These are phyloP conservation scores for Myrica gale DNA, from an alignment of 306 rosid genomes.

Conservation along the genomic window DNA sequence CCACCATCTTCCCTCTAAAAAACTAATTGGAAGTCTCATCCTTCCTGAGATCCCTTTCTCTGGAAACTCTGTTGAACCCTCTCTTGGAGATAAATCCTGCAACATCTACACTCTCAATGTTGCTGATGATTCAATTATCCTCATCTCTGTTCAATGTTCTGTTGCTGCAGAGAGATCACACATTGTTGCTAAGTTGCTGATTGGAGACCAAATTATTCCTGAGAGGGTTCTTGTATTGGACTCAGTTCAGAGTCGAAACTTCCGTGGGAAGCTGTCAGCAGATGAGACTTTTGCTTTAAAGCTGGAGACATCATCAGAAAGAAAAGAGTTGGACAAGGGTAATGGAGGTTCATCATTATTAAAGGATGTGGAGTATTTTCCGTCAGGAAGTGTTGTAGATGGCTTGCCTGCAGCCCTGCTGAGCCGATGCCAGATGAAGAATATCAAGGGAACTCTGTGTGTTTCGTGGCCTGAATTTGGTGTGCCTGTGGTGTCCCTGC, in stretches of 20 bases:
- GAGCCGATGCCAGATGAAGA: conserved; percentile 55
- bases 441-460: conserved; percentile 58
- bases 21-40: conserved; percentile 57
- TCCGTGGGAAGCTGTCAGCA: conserved; percentile 55
- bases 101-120: conserved; percentile 41
- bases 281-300: conserved; percentile 59
- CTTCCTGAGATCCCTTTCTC: conserved; percentile 61
- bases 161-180: conserved; percentile 50
- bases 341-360: conserved; percentile 29
- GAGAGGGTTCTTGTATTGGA: conserved; percentile 55
- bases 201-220: conserved; percentile 44
- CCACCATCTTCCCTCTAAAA: conserved; percentile 35
- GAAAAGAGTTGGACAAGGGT: conserved; percentile 22
- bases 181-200: conserved; percentile 45
- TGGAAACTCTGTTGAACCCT: conserved; percentile 43
- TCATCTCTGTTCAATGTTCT: conserved; percentile 43
- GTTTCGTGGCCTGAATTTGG: conserved; percentile 80
- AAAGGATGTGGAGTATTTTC: conserved; percentile 49
- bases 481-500: conserved; percentile 38
- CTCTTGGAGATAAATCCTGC: conserved; percentile 46
- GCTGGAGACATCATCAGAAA: conserved; percentile 65
- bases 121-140: conserved; percentile 25
- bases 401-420: conserved; percentile 74
- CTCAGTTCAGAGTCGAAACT: conserved; percentile 45
- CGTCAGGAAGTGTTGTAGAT: conserved; percentile 83